Evolutionary conservation across 768 basidiomycete genomes (phyloP).

Genomic region (Lactifluus rugatus): DNA sequence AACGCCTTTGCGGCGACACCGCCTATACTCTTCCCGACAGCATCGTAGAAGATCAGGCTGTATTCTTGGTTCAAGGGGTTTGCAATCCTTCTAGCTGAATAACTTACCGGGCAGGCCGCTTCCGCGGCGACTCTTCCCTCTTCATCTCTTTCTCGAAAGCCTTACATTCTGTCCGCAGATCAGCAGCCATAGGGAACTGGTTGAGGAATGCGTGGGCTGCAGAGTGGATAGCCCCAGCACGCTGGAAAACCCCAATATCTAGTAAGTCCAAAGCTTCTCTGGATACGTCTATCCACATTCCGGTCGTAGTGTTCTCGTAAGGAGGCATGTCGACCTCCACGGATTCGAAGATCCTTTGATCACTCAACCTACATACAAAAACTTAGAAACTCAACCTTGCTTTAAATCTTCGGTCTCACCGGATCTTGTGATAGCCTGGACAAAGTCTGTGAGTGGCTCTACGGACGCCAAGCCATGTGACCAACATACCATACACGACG

Average conservation of each 20-base stretch:
- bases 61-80: background rate
- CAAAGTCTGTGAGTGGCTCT: background rate
- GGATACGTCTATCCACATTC: constrained; percentile 75
- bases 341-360: constrained; percentile 56
- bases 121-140: constrained; percentile 40
- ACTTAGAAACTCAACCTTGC: background rate
- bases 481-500: constrained; percentile 58
- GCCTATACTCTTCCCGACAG: constrained; percentile 48
- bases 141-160: constrained; percentile 66
- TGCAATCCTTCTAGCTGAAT: background rate
- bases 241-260: constrained; percentile 43
- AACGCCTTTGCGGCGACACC: constrained; percentile 72
- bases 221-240: constrained; percentile 76
- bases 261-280: constrained; percentile 43
- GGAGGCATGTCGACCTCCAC: constrained; percentile 72
- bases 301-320: constrained; percentile 64
- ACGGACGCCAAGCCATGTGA: background rate
- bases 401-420: constrained; percentile 29
- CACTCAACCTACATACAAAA: constrained; percentile 30
- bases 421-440: constrained; percentile 74
- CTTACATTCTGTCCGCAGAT: constrained; percentile 79
- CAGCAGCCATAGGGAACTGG: constrained; percentile 55
- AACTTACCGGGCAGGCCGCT: constrained; percentile 56
- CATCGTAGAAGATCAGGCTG: constrained; percentile 78
- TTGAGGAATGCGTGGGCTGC: constrained; percentile 81